Percentiles rank a stretch among this genome's conserved stretches.
Evolutionary conservation across 2,329 filamentous ascomycete genomes (phyloP).

Genomic region (Ceratocystis papillata): DNA sequence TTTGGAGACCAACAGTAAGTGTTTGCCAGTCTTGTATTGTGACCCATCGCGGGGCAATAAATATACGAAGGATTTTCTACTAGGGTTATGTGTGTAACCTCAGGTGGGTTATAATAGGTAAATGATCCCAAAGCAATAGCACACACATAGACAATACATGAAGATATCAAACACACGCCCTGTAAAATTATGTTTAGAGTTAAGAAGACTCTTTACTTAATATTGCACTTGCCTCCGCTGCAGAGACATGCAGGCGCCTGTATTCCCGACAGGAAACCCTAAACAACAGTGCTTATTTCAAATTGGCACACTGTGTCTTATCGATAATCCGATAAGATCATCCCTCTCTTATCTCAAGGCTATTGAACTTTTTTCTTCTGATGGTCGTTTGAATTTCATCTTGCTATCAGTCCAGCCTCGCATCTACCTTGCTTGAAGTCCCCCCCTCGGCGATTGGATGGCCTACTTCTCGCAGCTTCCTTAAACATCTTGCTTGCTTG

Average conservation of each 20-base stretch:
- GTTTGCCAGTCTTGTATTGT: not conserved
- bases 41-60: constrained; percentile 12
- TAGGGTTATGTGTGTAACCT: constrained; percentile 10
- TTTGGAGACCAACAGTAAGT: not conserved
- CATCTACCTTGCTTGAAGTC: constrained; percentile 15
- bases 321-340: constrained; percentile 21
- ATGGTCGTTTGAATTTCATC: constrained; percentile 4
- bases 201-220: too few relatives aligned
- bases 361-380: constrained; percentile 20
- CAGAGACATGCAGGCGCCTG: not conserved
- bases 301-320: constrained; percentile 1
- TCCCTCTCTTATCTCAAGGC: constrained; percentile 19
- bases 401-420: constrained; percentile 19
- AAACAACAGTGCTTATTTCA: not conserved
- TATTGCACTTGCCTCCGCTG: too few relatives aligned
- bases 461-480: not conserved
- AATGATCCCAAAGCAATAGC: not conserved
- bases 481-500: not conserved
- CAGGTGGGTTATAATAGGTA: not conserved
- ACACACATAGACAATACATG: too few relatives aligned
- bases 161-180: too few relatives aligned
- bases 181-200: too few relatives aligned
- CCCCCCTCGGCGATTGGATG: not conserved
- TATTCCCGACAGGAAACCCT: not conserved
- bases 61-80: not conserved